Conservation (phyloP, 2,329 filamentous ascomycete species). For the Blastomyces emzantsi region DNA sequence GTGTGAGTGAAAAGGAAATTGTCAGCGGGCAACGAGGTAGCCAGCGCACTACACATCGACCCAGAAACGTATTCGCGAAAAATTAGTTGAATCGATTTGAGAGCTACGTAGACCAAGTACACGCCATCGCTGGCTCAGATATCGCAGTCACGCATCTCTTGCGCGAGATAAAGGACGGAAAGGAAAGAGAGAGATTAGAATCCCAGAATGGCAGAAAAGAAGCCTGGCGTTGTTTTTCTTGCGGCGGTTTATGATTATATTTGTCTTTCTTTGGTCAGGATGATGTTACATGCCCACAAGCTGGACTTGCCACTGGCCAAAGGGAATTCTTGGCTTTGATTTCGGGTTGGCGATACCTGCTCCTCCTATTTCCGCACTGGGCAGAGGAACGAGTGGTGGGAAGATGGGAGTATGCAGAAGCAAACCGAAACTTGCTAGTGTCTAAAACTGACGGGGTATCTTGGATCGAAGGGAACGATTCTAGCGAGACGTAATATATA, state of each 20-base stretch:
- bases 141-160: neutral
- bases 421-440: conserved; percentile 7
- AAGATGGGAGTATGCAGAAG: conserved; percentile 5
- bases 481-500: conserved; percentile 1
- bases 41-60: neutral
- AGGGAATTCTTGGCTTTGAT: neutral
- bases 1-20: neutral
- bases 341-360: neutral
- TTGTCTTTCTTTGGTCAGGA: neutral
- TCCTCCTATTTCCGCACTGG: neutral
- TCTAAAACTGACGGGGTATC: conserved; percentile 12
- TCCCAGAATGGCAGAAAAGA: conserved; percentile 4
- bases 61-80: neutral
- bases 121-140: neutral
- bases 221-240: neutral
- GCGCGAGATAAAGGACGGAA: neutral
- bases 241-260: neutral
- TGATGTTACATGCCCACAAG: conserved; percentile 3
- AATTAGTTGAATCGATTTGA: neutral
- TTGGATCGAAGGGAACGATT: neutral
- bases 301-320: conserved; percentile 2
- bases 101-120: neutral
- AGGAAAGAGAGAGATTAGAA: neutral
- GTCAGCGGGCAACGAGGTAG: neutral
- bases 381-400: neutral